Percentiles rank a stretch among this genome's conserved stretches.
phyloP scores from a whole-genome alignment of 257 asterid genomes.

The Solanum chilense region DNA sequence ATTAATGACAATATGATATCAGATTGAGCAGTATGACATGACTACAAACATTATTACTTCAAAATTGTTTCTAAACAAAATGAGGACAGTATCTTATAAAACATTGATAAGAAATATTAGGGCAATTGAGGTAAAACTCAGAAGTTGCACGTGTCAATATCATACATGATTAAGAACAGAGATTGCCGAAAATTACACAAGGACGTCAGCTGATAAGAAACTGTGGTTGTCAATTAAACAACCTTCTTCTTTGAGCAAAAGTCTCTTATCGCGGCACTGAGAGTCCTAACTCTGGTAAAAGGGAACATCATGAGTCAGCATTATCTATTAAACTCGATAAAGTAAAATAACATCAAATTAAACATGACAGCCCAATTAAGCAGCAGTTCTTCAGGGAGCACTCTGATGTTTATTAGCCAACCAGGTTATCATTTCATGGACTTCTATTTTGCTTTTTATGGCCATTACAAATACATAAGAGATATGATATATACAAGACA shows the following conservation, averaged over 20 bases:
- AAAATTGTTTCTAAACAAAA: not conserved
- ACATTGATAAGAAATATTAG: not conserved
- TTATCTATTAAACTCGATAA: not conserved
- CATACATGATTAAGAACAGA: not conserved
- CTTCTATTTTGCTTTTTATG: not conserved
- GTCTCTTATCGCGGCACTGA: slow-evolving; percentile 62
- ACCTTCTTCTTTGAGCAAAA: slow-evolving; percentile 14
- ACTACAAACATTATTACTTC: not conserved
- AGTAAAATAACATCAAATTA: not conserved
- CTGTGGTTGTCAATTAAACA: not conserved
- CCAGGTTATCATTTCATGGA: not conserved
- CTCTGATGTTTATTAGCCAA: not conserved
- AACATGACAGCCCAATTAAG: not conserved
- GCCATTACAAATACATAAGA: not conserved
- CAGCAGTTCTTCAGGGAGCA: not conserved
- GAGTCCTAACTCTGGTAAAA: slow-evolving; percentile 62
- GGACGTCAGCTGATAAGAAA: not conserved
- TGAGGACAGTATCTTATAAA: not conserved
- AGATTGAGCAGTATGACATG: not conserved
- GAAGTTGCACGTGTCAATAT: not conserved
- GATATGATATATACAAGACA: not conserved
- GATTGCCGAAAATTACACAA: not conserved
- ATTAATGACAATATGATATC: not conserved
- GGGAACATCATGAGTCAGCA: slow-evolving; percentile 1
- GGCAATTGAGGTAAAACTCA: not conserved